Conservation (phyloP, 495 filamentous ascomycete genomes). For the Cercophora sp. region DNA sequence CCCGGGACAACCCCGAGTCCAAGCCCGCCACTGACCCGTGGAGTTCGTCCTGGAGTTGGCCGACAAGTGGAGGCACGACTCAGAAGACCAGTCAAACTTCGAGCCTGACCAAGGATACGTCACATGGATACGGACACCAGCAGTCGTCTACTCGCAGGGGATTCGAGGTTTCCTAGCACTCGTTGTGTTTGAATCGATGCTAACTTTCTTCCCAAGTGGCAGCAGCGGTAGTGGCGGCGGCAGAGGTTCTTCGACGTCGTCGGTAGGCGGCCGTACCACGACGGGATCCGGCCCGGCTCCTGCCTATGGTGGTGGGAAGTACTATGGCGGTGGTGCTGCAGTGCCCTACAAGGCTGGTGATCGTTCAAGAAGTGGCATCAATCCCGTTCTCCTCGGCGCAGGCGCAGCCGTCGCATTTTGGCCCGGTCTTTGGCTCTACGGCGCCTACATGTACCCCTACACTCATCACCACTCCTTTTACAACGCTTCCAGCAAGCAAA, state of each 20-base stretch:
- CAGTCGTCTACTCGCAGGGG: too few relatives aligned
- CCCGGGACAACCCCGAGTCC: too few relatives aligned
- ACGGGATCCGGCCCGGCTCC: conserved; percentile 61
- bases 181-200: too few relatives aligned
- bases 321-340: conserved; percentile 73
- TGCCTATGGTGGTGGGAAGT: conserved; percentile 61
- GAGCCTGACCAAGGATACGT: too few relatives aligned
- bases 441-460: conserved; percentile 69
- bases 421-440: conserved; percentile 56
- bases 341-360: conserved; percentile 64
- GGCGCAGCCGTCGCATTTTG: conserved; percentile 53
- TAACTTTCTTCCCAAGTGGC: too few relatives aligned
- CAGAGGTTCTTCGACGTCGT: conserved; percentile 39
- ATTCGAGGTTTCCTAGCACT: background rate
- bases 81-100: too few relatives aligned
- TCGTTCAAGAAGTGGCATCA: conserved; percentile 53
- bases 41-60: too few relatives aligned
- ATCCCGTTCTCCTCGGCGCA: conserved; percentile 54
- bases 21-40: too few relatives aligned
- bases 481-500: conserved; percentile 52
- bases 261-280: conserved; percentile 60
- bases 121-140: too few relatives aligned
- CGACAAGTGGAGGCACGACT: too few relatives aligned
- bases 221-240: too few relatives aligned
- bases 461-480: conserved; percentile 56